Percentiles rank a stretch among this genome's conserved stretches.
Evolutionary conservation across 208 protist species (phyloP).

Genomic region (Phytomonas sp.): DNA sequence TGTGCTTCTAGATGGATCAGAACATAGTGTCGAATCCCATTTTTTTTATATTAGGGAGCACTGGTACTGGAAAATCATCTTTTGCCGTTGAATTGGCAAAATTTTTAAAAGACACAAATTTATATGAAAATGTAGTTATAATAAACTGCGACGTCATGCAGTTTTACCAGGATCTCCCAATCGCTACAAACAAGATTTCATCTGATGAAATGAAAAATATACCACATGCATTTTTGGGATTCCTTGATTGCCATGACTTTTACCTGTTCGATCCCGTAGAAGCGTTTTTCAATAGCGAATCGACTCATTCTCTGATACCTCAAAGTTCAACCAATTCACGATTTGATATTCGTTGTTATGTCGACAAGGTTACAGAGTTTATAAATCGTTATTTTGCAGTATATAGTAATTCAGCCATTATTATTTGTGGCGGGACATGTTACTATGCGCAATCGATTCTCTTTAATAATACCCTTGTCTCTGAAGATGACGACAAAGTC

Average conservation of each 20-base stretch:
- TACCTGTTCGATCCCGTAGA: constrained; percentile 17
- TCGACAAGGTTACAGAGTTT: constrained; percentile 33
- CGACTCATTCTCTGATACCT: neutral
- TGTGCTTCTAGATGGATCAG: neutral
- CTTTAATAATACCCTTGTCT: constrained; percentile 45
- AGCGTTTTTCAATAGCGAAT: constrained; percentile 17
- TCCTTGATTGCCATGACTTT: constrained; percentile 32
- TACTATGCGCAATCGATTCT: constrained; percentile 73
- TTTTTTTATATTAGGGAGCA: constrained; percentile 82
- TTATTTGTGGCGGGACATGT: constrained; percentile 77
- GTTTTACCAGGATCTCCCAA: constrained; percentile 76
- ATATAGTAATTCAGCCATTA: constrained; percentile 31
- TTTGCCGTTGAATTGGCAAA: constrained; percentile 62
- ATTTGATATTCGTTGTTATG: constrained; percentile 16
- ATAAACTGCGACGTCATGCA: constrained; percentile 88
- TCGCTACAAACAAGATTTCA: constrained; percentile 82
- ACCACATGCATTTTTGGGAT: constrained; percentile 70
- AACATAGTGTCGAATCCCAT: constrained; percentile 21
- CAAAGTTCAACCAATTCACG: neutral
- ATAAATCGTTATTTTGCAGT: constrained; percentile 37
- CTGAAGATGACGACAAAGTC: neutral
- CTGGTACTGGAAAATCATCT: constrained; percentile 78
- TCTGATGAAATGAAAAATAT: constrained; percentile 41
- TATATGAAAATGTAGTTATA: constrained; percentile 62
- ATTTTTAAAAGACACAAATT: constrained; percentile 19